Evolutionary conservation across 2,329 filamentous ascomycete species (phyloP).

Genomic region (Colletotrichum australisinense): DNA sequence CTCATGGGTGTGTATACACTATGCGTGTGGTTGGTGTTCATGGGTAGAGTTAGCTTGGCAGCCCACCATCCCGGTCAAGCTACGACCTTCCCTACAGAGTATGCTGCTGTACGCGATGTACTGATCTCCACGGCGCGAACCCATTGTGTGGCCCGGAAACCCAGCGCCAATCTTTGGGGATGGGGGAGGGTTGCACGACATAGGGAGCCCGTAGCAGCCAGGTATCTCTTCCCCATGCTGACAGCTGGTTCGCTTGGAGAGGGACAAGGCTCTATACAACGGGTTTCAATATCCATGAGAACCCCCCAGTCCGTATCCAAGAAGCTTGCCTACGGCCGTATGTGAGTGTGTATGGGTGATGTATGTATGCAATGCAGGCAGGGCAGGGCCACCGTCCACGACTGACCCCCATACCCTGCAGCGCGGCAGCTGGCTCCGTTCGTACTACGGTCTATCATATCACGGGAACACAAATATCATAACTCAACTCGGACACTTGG

Average conservation of each 20-base stretch:
- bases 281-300: constrained; percentile 1
- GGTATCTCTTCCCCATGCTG: constrained; percentile 11
- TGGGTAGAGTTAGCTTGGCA: background rate
- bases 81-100: background rate
- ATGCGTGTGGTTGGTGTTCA: background rate
- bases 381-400: background rate
- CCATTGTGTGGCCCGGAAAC: constrained; percentile 8
- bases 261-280: background rate
- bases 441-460: constrained; percentile 7
- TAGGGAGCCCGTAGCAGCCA: background rate
- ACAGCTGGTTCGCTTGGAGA: background rate
- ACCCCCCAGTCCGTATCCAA: background rate
- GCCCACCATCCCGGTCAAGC: constrained; percentile 1
- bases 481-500: constrained; percentile 11
- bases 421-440: background rate
- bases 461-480: constrained; percentile 14
- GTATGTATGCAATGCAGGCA: background rate
- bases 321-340: constrained; percentile 28
- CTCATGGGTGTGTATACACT: background rate
- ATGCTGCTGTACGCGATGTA: background rate
- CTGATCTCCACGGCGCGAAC: constrained; percentile 6
- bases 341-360: background rate
- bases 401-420: background rate
- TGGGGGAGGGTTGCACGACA: constrained; percentile 1
- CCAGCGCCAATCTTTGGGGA: constrained; percentile 8